These are phyloP conservation scores for Lentinula boryana DNA, from an alignment of 768 basidiomycete species.

Conservation along the genomic window DNA sequence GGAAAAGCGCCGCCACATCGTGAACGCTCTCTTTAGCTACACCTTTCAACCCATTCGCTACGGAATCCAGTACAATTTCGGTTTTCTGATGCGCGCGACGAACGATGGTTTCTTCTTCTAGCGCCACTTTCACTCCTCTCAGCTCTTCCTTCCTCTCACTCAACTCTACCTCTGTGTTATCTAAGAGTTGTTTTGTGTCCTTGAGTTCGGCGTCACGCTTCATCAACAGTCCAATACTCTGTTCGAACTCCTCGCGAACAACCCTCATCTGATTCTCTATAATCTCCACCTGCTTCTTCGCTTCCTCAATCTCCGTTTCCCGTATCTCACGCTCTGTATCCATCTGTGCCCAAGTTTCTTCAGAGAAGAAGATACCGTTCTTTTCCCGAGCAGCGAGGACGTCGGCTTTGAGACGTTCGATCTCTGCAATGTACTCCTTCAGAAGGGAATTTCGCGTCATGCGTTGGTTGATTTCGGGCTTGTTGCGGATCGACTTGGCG, in stretches of 20 bases:
- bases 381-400: slow-evolving; percentile 89
- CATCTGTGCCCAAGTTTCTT: slow-evolving; percentile 87
- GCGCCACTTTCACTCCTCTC: slow-evolving; percentile 43
- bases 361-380: slow-evolving; percentile 91
- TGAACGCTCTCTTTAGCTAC: slow-evolving; percentile 61
- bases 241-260: slow-evolving; percentile 87
- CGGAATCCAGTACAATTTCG: slow-evolving; percentile 62
- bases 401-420: slow-evolving; percentile 88
- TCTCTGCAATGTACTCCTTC: slow-evolving; percentile 91
- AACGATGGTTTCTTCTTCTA: slow-evolving; percentile 79
- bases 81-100: slow-evolving; percentile 73
- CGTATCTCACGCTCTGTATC: slow-evolving; percentile 68
- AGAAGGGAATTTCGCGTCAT: slow-evolving; percentile 89
- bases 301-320: slow-evolving; percentile 75
- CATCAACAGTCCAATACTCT: slow-evolving; percentile 73
- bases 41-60: slow-evolving; percentile 64
- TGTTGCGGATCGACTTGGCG: slow-evolving; percentile 93
- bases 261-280: slow-evolving; percentile 76
- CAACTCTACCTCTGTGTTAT: slow-evolving; percentile 46
- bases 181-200: slow-evolving; percentile 50
- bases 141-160: slow-evolving; percentile 52
- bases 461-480: slow-evolving; percentile 91
- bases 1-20: slow-evolving; percentile 68
- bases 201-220: slow-evolving; percentile 74
- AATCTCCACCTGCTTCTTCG: slow-evolving; percentile 75